A percentile compares a stretch with the other conserved stretches of the same genome.
phyloP scores from a whole-genome alignment of 768 basidiomycete species.

The Serendipita sp. region DNA sequence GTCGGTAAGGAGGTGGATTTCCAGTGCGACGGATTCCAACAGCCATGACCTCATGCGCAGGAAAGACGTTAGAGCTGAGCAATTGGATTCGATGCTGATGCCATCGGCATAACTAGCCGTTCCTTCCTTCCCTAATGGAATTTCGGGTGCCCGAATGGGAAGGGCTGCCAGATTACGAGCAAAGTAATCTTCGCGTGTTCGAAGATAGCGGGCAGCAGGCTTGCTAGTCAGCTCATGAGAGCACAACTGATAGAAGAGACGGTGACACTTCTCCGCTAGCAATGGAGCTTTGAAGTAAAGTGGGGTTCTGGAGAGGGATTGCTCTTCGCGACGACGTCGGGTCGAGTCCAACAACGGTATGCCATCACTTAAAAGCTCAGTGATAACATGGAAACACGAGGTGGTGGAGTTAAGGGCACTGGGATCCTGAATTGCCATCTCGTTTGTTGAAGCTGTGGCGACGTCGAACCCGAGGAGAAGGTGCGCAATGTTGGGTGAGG shows the following conservation, averaged over 20 bases:
- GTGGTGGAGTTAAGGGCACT: slow-evolving; percentile 51
- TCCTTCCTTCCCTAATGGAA: slow-evolving; percentile 35
- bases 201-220: slow-evolving; percentile 68
- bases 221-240: slow-evolving; percentile 72
- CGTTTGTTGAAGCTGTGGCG: slow-evolving; percentile 26
- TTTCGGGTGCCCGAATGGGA: slow-evolving; percentile 33
- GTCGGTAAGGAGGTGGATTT: slow-evolving; percentile 72
- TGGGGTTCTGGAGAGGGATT: slow-evolving; percentile 3
- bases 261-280: slow-evolving; percentile 75
- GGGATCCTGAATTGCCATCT: slow-evolving; percentile 62
- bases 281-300: slow-evolving; percentile 36
- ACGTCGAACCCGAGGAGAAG: slow-evolving; percentile 63
- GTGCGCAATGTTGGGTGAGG: slow-evolving; percentile 76
- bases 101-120: slow-evolving; percentile 60
- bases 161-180: slow-evolving; percentile 66
- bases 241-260: slow-evolving; percentile 71
- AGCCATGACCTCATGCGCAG: slow-evolving; percentile 71
- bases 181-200: slow-evolving; percentile 81
- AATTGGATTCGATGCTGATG: slow-evolving; percentile 48
- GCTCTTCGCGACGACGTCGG: slow-evolving; percentile 15
- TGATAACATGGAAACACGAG: slow-evolving; percentile 66
- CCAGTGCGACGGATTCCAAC: slow-evolving; percentile 72
- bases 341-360: slow-evolving; percentile 31
- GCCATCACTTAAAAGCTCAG: slow-evolving; percentile 61
- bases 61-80: slow-evolving; percentile 55